A percentile compares a stretch with the other conserved stretches of the same genome.
phyloP scores from a whole-genome alignment of 2,329 filamentous ascomycete genomes.

The Aspergillus texensis region DNA sequence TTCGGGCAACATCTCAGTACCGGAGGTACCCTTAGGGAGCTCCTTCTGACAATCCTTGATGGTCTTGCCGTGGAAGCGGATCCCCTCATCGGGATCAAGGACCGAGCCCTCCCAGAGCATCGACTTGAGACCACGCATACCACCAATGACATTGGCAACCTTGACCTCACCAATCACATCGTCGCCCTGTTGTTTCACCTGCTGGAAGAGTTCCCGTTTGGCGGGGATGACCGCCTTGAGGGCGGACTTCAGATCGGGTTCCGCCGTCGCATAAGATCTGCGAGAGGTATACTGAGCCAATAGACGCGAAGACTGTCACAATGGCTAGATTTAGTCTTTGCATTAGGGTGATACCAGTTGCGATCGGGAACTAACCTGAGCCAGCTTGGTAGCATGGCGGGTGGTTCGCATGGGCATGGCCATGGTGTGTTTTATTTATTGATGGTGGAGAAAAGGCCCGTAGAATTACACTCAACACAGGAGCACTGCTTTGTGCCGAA shows the following conservation, averaged over 20 bases:
- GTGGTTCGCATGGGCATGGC: slow-evolving; percentile 39
- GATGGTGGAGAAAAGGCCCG: slow-evolving; percentile 1
- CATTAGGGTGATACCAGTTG: not conserved
- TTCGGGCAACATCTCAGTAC: slow-evolving; percentile 97
- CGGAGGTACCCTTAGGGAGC: slow-evolving; percentile 84
- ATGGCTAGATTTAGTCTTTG: not conserved
- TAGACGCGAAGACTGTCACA: slow-evolving; percentile 18
- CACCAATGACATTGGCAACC: slow-evolving; percentile 89
- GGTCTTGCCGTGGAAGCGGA: slow-evolving; percentile 95
- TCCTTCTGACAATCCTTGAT: slow-evolving; percentile 97
- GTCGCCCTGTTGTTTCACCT: slow-evolving; percentile 81
- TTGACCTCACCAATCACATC: slow-evolving; percentile 91
- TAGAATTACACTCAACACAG: not conserved
- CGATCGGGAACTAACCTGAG: slow-evolving; percentile 33
- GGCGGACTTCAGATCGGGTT: slow-evolving; percentile 87
- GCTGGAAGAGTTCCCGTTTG: slow-evolving; percentile 90
- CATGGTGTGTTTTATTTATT: slow-evolving; percentile 19
- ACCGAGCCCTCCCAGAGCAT: slow-evolving; percentile 99
- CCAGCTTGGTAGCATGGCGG: slow-evolving; percentile 41
- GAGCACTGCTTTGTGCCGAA: not conserved
- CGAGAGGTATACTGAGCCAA: slow-evolving; percentile 23
- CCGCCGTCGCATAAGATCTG: slow-evolving; percentile 61
- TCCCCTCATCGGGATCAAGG: slow-evolving; percentile 93
- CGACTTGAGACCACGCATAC: slow-evolving; percentile 95
- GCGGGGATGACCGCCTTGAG: slow-evolving; percentile 83